Evolutionary conservation across 306 rosid species (phyloP), one percentile per base, ranked within the genome.

Genomic region (Cucurbita argyrosperma): DNA sequence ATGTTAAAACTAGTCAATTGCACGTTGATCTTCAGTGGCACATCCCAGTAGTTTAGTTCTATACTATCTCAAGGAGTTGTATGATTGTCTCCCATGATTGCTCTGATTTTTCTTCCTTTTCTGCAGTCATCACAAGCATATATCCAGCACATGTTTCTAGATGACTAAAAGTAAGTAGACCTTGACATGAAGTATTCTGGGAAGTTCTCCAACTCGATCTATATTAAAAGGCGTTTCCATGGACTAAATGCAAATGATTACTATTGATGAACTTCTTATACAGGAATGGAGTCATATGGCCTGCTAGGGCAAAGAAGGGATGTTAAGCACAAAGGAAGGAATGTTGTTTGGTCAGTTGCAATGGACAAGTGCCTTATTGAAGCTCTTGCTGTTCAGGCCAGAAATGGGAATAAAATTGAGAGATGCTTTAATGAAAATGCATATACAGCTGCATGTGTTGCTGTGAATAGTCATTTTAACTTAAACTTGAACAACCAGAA

Each of bases 401-500:
- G 68, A 80, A 78, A 76, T 16, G 94, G 96, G 80, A 90, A 90
- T 81, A 90, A 84, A 84, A 82, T 90, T 38, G 94, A 88, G 51
- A 90, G 87, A 84, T 88, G 90, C 84, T 90, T 85, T 77, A 90
- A 87, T 79, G 96, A 90, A 80, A 86, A 86, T 78, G 96, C 96
- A 21, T 90, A 90, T 79, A 82, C 88, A 8, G 90, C 93, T 76
- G 90, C 96, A 77, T 90, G 93, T 82, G 74, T 85, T 56, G 86
- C 93, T 13, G 94, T 90, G 76, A 90, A 88, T 79, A 72, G 88
- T 30, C 80, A 46, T 71, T 88, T 90, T 82, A 86, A 84, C 86
- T 81, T 90, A 68, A 88, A 82, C 63, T 82, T 90, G 88, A 90
- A 90, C 76, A 90, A 85, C 74, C 96, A 90, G 82, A 88, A 90